phyloP scores from a whole-genome alignment of 208 protist genomes.

The Wallacemonas rigidus region DNA sequence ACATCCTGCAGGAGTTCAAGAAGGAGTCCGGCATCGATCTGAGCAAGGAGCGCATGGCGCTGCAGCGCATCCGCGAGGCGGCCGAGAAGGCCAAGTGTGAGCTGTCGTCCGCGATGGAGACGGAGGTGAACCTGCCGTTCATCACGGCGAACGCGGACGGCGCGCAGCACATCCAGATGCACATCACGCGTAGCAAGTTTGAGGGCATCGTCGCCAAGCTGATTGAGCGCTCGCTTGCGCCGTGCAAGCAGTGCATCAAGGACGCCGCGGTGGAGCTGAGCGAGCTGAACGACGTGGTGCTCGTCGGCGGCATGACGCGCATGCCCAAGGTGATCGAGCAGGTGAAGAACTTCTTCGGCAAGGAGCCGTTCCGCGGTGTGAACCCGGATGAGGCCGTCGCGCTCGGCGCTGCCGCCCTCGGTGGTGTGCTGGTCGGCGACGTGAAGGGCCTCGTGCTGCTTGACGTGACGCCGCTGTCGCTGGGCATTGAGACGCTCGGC shows the following conservation, averaged over 20 bases:
- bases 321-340: slow-evolving; percentile 93
- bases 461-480: slow-evolving; percentile 98
- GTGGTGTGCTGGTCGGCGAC: slow-evolving; percentile 91
- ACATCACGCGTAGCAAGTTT: slow-evolving; percentile 72
- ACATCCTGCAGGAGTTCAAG: slow-evolving; percentile 92
- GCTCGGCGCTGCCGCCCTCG: slow-evolving; percentile 98
- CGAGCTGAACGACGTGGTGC: slow-evolving; percentile 96
- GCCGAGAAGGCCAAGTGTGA: slow-evolving; percentile 97
- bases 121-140: slow-evolving; percentile 94
- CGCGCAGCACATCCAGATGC: slow-evolving; percentile 78
- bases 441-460: slow-evolving; percentile 96
- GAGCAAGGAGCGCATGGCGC: slow-evolving; percentile 87
- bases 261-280: slow-evolving; percentile 74
- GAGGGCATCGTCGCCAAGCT: slow-evolving; percentile 79
- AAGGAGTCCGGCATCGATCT: slow-evolving; percentile 92
- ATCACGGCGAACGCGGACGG: slow-evolving; percentile 77
- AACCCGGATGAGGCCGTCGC: slow-evolving; percentile 99
- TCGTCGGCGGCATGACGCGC: slow-evolving; percentile 96
- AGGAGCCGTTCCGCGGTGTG: slow-evolving; percentile 96
- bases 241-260: slow-evolving; percentile 74
- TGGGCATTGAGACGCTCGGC: slow-evolving; percentile 98
- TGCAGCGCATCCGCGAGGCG: slow-evolving; percentile 95
- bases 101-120: slow-evolving; percentile 87
- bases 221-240: slow-evolving; percentile 45
- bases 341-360: slow-evolving; percentile 94